phyloP scores from a whole-genome alignment of 306 rosid genomes.

The Sesbania bispinosa region DNA sequence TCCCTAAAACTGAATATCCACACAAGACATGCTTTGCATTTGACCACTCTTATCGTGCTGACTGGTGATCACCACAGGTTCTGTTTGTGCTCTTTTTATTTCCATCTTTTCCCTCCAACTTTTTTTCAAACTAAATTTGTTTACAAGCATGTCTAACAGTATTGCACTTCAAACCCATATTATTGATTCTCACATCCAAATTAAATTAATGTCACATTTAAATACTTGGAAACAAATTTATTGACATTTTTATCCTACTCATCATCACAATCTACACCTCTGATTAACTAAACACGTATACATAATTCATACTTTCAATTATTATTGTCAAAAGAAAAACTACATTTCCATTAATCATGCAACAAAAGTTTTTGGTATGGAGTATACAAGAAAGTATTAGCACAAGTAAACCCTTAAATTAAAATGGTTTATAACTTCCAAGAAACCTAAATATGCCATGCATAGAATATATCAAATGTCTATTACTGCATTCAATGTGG shows the following conservation, averaged over 20 bases:
- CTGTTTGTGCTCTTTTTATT: not conserved
- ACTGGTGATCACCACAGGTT: conserved; percentile 7
- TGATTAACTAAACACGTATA: not conserved
- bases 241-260: not conserved
- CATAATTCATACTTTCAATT: not conserved
- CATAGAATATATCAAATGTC: not conserved
- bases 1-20: not conserved
- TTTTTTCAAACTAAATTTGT: not conserved
- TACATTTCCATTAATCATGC: not conserved
- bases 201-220: not conserved
- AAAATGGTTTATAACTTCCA: not conserved
- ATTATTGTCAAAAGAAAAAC: not conserved
- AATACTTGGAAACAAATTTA: not conserved
- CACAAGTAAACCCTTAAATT: not conserved
- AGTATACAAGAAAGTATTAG: not conserved
- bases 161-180: not conserved
- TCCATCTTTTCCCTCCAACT: not conserved
- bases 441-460: not conserved
- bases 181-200: conserved; percentile 15
- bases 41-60: not conserved
- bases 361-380: not conserved
- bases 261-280: not conserved
- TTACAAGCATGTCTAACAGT: not conserved
- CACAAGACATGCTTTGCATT: not conserved
- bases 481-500: not conserved